These are phyloP conservation scores for Claviceps africana DNA, from an alignment of 2,329 filamentous ascomycete genomes.

Conservation along the genomic window DNA sequence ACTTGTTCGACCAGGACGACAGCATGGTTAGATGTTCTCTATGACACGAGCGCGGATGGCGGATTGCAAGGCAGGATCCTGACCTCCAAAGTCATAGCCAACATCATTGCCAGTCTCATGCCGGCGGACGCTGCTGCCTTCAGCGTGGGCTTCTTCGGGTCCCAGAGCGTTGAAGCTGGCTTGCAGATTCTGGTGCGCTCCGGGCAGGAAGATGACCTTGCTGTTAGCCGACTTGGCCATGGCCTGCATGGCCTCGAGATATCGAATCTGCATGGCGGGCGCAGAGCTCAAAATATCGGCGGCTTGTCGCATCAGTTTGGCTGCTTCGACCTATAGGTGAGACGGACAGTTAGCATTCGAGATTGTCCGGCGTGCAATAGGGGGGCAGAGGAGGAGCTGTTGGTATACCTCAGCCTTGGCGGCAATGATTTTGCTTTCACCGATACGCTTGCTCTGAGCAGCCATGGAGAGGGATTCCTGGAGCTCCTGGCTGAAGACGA, in stretches of 20 bases:
- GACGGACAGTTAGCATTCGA: neutral
- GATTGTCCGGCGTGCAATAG: too few relatives aligned
- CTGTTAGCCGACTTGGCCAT: constrained; percentile 92
- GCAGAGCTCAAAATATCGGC: constrained; percentile 86
- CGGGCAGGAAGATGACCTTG: constrained; percentile 77
- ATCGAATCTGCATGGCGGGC: constrained; percentile 95
- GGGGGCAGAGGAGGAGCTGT: neutral
- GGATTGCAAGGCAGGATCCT: constrained; percentile 53
- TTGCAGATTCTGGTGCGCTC: constrained; percentile 40
- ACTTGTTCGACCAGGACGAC: constrained; percentile 13
- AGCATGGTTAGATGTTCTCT: constrained; percentile 59
- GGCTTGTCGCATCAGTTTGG: constrained; percentile 85
- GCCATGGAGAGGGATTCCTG: constrained; percentile 97
- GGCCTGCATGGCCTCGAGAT: constrained; percentile 95
- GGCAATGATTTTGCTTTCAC: constrained; percentile 96
- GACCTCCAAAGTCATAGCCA: constrained; percentile 34
- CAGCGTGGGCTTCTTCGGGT: constrained; percentile 17
- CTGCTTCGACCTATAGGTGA: constrained; percentile 56
- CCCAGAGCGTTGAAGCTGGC: constrained; percentile 30
- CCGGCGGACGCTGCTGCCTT: constrained; percentile 36
- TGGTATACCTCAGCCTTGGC: constrained; percentile 64
- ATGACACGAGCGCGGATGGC: constrained; percentile 71
- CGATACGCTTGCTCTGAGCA: constrained; percentile 94
- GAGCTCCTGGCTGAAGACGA: constrained; percentile 89
- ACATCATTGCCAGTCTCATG: constrained; percentile 33